A percentile compares a stretch with the other conserved stretches of the same genome.
Evolutionary conservation across 2,329 filamentous ascomycete genomes (phyloP).

Genomic region (Arachnomyces sp.): DNA sequence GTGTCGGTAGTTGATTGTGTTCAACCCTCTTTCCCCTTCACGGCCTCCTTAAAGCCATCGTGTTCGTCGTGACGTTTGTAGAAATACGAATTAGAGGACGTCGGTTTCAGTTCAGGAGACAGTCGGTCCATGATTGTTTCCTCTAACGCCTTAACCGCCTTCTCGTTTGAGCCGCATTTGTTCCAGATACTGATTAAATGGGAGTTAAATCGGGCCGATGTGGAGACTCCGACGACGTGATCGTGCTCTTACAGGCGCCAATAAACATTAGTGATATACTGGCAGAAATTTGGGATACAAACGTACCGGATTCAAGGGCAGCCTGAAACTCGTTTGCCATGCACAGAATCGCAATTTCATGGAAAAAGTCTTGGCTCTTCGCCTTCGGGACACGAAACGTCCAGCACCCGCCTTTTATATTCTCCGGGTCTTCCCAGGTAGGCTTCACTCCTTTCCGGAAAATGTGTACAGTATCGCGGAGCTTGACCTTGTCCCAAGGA

Average conservation of each 20-base stretch:
- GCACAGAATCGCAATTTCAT: conserved; percentile 28
- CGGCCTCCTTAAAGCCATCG: conserved; percentile 60
- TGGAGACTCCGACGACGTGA: conserved; percentile 76
- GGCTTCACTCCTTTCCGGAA: conserved; percentile 72
- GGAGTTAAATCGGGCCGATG: conserved; percentile 81
- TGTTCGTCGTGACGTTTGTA: conserved; percentile 91
- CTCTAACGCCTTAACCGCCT: conserved; percentile 68
- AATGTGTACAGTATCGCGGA: conserved; percentile 70
- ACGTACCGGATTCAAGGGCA: conserved; percentile 76
- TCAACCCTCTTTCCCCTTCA: conserved; percentile 11
- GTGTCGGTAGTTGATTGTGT: too few relatives aligned
- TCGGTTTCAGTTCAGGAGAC: conserved; percentile 64
- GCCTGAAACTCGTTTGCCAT: conserved; percentile 35
- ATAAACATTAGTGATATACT: not conserved
- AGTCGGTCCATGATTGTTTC: conserved; percentile 66
- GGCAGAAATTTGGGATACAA: conserved; percentile 33
- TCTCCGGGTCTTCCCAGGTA: conserved; percentile 80
- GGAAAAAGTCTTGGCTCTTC: conserved; percentile 47
- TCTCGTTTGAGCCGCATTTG: conserved; percentile 72
- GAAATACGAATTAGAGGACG: conserved; percentile 48
- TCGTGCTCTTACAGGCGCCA: conserved; percentile 56
- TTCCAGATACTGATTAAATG: conserved; percentile 91
- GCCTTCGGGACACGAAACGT: conserved; percentile 82
- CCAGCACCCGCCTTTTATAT: conserved; percentile 80
- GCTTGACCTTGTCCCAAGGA: conserved; percentile 65